Percentiles rank a stretch among this genome's conserved stretches.
Conservation (phyloP, 495 filamentous ascomycete genomes). For the Hyaloscypha variabilis region DNA sequence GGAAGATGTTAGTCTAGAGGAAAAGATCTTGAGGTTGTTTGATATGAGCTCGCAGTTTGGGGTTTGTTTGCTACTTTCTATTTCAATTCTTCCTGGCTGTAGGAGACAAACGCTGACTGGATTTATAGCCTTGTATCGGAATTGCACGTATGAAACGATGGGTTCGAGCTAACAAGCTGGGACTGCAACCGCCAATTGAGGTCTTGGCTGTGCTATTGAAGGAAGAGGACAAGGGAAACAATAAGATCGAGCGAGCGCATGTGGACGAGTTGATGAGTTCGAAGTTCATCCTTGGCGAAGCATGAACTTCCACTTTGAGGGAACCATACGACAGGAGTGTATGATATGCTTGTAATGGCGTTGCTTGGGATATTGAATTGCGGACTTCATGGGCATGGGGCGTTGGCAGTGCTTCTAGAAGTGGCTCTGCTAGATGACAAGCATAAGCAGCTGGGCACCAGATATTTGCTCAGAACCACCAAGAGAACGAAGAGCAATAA, state of each 20-base stretch:
- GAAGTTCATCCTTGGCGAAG: conserved; percentile 35
- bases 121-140: conserved; percentile 82
- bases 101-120: neutral
- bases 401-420: neutral
- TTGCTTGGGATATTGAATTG: neutral
- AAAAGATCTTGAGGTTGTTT: conserved; percentile 87
- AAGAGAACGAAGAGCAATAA: neutral
- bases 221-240: conserved; percentile 60
- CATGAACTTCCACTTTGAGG: neutral
- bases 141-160: conserved; percentile 82
- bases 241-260: conserved; percentile 62
- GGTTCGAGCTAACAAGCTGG: conserved; percentile 79
- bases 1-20: conserved; percentile 65
- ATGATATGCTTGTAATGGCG: neutral
- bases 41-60: conserved; percentile 89
- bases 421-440: neutral
- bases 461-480: neutral
- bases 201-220: conserved; percentile 84
- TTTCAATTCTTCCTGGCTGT: neutral
- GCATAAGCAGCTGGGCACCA: neutral
- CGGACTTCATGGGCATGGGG: neutral
- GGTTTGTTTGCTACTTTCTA: conserved; percentile 54
- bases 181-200: conserved; percentile 84
- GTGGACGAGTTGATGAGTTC: conserved; percentile 78
- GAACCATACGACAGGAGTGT: neutral